These are phyloP conservation scores for Sicyos baderoa DNA, from an alignment of 306 rosid species.

Conservation along the genomic window DNA sequence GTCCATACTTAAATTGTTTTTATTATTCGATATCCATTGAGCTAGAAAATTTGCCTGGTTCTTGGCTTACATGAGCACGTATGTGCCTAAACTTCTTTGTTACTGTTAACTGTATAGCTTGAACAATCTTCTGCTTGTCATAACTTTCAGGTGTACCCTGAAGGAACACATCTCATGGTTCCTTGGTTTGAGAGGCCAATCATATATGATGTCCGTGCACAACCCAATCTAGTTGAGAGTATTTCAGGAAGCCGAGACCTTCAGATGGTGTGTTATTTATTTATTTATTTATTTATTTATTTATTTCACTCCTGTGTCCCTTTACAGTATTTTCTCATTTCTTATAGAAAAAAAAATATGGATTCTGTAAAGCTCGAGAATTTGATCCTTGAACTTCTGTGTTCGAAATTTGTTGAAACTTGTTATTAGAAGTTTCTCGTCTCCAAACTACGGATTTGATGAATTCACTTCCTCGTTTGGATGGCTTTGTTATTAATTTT, in stretches of 20 bases:
- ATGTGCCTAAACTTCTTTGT: background rate
- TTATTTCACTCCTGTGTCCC: no score
- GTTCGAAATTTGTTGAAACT: background rate
- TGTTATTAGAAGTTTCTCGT: background rate
- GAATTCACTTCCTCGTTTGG: background rate
- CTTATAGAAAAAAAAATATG: background rate
- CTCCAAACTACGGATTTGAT: background rate
- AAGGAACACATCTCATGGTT: conserved; percentile 70
- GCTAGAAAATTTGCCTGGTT: background rate
- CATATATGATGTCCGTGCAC: conserved; percentile 79
- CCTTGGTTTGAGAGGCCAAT: conserved; percentile 92
- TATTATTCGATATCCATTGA: background rate
- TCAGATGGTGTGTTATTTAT: conserved; percentile 48
- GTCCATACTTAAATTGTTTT: background rate
- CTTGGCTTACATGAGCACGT: background rate
- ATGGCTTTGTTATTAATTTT: background rate
- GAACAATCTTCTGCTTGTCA: background rate
- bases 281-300: no score
- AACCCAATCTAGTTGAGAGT: conserved; percentile 62
- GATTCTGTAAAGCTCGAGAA: background rate
- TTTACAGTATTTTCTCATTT: background rate
- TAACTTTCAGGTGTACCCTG: conserved; percentile 65
- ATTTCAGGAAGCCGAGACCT: conserved; percentile 77
- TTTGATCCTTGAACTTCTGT: background rate
- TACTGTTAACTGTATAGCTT: background rate